Percentiles rank a stretch among this genome's conserved stretches.
These are phyloP conservation scores for Ganoderma lucidum DNA, from an alignment of 1,284 basidiomycete genomes.

Conservation along the genomic window DNA sequence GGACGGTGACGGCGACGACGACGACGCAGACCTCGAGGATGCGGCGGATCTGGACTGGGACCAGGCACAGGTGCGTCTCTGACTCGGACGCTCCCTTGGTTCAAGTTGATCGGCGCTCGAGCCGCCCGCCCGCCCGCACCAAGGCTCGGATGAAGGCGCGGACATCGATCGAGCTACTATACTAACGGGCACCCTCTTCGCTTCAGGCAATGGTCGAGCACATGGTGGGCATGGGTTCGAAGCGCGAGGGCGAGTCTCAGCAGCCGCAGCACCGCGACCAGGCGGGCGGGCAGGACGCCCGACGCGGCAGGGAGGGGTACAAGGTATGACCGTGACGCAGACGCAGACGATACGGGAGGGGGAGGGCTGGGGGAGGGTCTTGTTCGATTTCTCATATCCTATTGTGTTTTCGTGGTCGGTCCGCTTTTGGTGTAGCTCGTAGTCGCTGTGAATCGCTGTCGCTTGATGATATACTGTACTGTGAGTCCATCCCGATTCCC, in stretches of 20 bases:
- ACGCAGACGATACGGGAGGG: no score
- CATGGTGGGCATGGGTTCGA: constrained; percentile 11
- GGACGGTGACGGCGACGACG: constrained; percentile 32
- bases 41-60: constrained; percentile 63
- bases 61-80: constrained; percentile 60
- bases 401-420: neutral
- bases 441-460: constrained; percentile 5
- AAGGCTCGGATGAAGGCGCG: neutral
- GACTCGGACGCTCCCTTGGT: no score
- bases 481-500: neutral
- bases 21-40: constrained; percentile 31
- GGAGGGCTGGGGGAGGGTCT: neutral
- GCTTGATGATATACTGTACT: neutral
- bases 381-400: neutral
- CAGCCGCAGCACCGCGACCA: neutral
- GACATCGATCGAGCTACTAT: constrained; percentile 5
- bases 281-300: neutral
- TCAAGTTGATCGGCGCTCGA: neutral
- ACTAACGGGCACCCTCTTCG: constrained; percentile 50
- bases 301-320: constrained; percentile 10
- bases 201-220: constrained; percentile 22
- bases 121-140: no score
- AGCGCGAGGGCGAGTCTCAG: neutral
- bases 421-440: neutral
- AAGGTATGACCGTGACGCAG: constrained; percentile 3